Conservation (phyloP, 2,329 filamentous ascomycete genomes). For the Fusarium sacchari region DNA sequence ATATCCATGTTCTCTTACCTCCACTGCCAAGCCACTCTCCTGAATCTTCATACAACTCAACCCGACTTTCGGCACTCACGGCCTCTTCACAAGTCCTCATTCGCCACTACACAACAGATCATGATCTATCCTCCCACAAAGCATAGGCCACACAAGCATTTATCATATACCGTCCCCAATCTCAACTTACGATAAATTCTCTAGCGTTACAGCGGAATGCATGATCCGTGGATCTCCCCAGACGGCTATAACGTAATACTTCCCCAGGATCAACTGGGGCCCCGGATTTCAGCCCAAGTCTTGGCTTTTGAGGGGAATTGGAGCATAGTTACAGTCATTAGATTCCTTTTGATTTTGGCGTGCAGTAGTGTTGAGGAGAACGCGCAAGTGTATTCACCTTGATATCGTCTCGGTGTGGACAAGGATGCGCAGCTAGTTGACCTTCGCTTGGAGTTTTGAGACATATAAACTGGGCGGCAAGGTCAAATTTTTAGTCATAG, state of each 20-base stretch:
- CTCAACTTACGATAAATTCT: neutral
- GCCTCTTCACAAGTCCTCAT: rapidly evolving
- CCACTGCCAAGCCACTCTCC: neutral
- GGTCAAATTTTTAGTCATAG: neutral
- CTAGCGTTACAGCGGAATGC: neutral
- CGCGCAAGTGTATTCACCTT: neutral
- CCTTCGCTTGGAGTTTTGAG: neutral
- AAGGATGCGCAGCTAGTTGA: neutral
- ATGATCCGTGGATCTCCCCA: conserved; percentile 1
- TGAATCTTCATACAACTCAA: neutral
- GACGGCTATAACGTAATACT: conserved; percentile 1
- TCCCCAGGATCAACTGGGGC: conserved; percentile 1
- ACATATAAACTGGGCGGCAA: neutral
- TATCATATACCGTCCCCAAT: neutral
- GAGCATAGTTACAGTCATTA: neutral
- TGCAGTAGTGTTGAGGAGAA: neutral
- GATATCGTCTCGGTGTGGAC: neutral
- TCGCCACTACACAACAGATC: neutral
- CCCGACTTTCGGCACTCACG: neutral
- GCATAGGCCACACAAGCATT: neutral
- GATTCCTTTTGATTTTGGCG: neutral
- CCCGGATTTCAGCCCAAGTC: neutral
- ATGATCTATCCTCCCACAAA: neutral
- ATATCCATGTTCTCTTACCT: neutral
- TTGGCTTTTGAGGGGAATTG: neutral